Percentiles rank a stretch among this genome's conserved stretches.
These are phyloP conservation scores for Isoetes engelmannii DNA, from an alignment of 83 land plant genomes.

Conservation along the genomic window DNA sequence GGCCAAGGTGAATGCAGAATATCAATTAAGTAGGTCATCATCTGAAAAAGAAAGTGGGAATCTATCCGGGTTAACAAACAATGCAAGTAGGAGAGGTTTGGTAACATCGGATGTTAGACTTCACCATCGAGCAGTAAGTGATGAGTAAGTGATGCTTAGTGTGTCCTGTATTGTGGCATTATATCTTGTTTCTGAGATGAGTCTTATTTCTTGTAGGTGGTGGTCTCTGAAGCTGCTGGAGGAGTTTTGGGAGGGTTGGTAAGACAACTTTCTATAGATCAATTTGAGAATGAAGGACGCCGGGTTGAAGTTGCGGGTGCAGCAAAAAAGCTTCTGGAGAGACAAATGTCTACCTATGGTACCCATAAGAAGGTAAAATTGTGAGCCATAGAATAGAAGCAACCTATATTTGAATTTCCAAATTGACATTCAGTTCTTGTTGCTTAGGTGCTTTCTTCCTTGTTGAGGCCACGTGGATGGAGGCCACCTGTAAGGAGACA, in stretches of 20 bases:
- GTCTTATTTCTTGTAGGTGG: too few species aligned
- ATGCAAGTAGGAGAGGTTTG: slow-evolving; percentile 36
- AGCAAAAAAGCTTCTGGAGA: slow-evolving; percentile 72
- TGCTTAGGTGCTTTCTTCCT: slow-evolving; percentile 54
- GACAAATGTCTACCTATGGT: slow-evolving; percentile 80
- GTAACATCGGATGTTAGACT: slow-evolving; percentile 60
- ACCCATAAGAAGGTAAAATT: slow-evolving; percentile 63
- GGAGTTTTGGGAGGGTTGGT: slow-evolving; percentile 90
- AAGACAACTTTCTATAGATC: slow-evolving; percentile 84
- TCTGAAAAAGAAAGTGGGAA: slow-evolving; percentile 18
- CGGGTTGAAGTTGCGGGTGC: slow-evolving; percentile 85
- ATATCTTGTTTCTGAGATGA: too few species aligned
- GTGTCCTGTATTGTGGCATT: too few species aligned
- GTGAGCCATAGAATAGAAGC: too few species aligned
- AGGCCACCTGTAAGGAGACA: slow-evolving; percentile 83
- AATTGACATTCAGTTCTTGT: too few species aligned
- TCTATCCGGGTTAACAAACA: slow-evolving; percentile 15
- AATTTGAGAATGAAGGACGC: slow-evolving; percentile 91
- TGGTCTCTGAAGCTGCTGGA: slow-evolving; percentile 90
- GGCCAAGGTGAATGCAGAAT: too few species aligned
- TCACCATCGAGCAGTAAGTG: slow-evolving; percentile 75
- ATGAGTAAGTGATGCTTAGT: too few species aligned
- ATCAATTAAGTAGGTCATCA: slow-evolving; percentile 47
- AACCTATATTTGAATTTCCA: too few species aligned
- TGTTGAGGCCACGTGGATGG: slow-evolving; percentile 88